Conservation (phyloP, 106 monocot species). For the Allium cepa region DNA sequence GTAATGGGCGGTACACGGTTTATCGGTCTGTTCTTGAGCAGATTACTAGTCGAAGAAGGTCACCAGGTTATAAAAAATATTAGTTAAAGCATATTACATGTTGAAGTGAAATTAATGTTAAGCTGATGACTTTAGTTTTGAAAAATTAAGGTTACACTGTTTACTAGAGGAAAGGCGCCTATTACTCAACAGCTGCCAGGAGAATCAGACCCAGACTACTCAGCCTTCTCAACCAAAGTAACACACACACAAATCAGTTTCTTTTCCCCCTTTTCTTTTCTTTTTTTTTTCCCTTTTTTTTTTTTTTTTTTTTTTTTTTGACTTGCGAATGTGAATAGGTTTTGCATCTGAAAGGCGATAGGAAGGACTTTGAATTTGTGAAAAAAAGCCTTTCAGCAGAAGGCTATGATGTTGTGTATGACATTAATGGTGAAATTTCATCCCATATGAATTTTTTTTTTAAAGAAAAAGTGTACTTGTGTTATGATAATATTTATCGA, state of each 20-base stretch:
- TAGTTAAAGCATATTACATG: no score
- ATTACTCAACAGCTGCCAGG: conserved; percentile 87
- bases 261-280: neutral
- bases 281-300: neutral
- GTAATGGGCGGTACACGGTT: conserved; percentile 98
- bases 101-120: no score
- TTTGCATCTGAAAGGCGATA: conserved; percentile 93
- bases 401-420: conserved; percentile 89
- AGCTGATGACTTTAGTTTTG: neutral
- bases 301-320: neutral
- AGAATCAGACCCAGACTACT: conserved; percentile 81
- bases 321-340: conserved; percentile 22
- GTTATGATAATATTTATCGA: neutral
- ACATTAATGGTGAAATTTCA: conserved; percentile 74
- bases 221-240: conserved; percentile 76
- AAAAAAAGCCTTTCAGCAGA: conserved; percentile 70
- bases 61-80: conserved; percentile 51
- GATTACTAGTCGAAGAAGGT: conserved; percentile 88
- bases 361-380: conserved; percentile 92
- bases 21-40: conserved; percentile 86
- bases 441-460: neutral
- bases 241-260: neutral
- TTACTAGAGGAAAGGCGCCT: conserved; percentile 92
- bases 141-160: conserved; percentile 78
- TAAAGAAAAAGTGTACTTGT: neutral